These are phyloP conservation scores for Solanum hybrid DNA, from an alignment of 305 asterid species.

Conservation along the genomic window DNA sequence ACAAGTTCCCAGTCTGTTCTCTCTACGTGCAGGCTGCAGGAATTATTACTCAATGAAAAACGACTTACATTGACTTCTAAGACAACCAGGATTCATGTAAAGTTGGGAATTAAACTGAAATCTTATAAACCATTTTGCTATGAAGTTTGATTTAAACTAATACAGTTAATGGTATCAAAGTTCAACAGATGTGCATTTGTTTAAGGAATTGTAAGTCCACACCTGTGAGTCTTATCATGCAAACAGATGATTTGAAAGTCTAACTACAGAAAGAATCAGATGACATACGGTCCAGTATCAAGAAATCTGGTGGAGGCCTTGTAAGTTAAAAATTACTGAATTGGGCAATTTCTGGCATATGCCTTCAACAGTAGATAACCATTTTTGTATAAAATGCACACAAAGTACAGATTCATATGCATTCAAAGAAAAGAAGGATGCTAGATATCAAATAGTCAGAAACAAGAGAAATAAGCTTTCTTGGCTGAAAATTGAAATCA, in stretches of 20 bases:
- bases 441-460: not conserved
- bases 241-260: not conserved
- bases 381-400: not conserved
- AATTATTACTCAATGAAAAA: not conserved
- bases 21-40: not conserved
- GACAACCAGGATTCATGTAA: not conserved
- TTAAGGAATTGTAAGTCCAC: not conserved
- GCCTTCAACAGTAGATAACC: not conserved
- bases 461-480: not conserved
- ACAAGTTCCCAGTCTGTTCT: not conserved
- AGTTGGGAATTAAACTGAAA: not conserved
- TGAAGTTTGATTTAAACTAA: not conserved
- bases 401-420: not conserved
- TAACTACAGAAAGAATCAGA: not conserved
- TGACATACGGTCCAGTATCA: not conserved
- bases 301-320: not conserved
- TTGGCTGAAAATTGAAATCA: not conserved
- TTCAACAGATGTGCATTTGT: not conserved
- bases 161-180: not conserved
- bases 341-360: not conserved
- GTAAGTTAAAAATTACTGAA: not conserved
- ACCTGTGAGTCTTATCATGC: no score
- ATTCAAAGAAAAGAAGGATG: not conserved
- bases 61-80: not conserved
- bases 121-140: not conserved